These are phyloP conservation scores for Glycine tomentella DNA, from an alignment of 306 rosid genomes.

Conservation along the genomic window DNA sequence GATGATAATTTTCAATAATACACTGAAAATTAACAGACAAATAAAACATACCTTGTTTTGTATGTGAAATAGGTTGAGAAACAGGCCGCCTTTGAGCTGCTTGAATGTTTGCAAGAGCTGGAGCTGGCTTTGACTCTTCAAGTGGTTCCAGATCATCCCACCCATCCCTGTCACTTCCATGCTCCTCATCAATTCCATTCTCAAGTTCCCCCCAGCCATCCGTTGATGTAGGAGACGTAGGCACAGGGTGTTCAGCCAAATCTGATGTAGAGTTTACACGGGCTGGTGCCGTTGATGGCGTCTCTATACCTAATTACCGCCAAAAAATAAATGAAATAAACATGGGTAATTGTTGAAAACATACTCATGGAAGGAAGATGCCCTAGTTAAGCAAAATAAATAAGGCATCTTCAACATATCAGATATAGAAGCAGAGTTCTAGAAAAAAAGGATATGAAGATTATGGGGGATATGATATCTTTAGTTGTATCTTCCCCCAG, in stretches of 20 bases:
- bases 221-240: conserved; percentile 92
- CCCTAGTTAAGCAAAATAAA: conserved; percentile 4
- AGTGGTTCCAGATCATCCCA: conserved; percentile 97
- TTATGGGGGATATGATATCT: not conserved
- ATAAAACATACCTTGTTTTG: conserved; percentile 73
- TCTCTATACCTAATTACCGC: conserved; percentile 62
- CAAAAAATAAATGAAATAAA: conserved; percentile 24
- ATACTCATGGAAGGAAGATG: not conserved
- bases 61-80: conserved; percentile 64
- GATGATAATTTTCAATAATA: conserved; percentile 32
- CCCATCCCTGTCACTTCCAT: conserved; percentile 86
- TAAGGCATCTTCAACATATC: conserved; percentile 33
- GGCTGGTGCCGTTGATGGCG: conserved; percentile 69
- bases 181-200: conserved; percentile 77
- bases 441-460: conserved; percentile 5
- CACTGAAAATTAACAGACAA: conserved; percentile 27
- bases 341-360: conserved; percentile 31
- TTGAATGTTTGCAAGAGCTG: conserved; percentile 87
- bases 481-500: not conserved
- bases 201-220: conserved; percentile 99
- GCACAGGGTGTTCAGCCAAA: conserved; percentile 69
- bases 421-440: conserved; percentile 5
- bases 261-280: conserved; percentile 70
- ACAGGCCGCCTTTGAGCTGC: conserved; percentile 98
- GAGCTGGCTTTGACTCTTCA: conserved; percentile 75